Conservation (phyloP, 176 grass and related monocot genomes). For the Pontederia crassipes region DNA sequence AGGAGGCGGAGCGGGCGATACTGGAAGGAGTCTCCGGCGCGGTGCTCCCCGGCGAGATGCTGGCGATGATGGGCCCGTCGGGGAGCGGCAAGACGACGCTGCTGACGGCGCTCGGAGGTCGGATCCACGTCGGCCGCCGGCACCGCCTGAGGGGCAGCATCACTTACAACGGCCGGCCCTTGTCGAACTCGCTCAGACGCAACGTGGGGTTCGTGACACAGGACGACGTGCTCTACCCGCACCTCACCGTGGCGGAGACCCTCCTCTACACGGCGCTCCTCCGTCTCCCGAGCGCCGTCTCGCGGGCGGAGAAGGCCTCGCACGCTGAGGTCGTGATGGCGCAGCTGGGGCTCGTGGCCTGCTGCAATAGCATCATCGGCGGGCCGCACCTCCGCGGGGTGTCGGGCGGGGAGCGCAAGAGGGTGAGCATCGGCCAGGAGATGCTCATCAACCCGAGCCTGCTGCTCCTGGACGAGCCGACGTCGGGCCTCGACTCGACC, state of each 20-base stretch:
- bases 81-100: conserved; percentile 48
- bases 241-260: conserved; percentile 42
- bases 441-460: conserved; percentile 42
- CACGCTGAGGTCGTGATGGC: conserved; percentile 26
- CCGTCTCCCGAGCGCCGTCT: conserved; percentile 28
- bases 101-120: conserved; percentile 31
- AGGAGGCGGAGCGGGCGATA: conserved; percentile 11
- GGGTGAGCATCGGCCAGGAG: conserved; percentile 51
- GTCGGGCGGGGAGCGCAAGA: conserved; percentile 41
- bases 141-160: conserved; percentile 26
- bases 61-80: conserved; percentile 39
- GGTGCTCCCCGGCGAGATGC: conserved; percentile 36
- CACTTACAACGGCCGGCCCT: conserved; percentile 28
- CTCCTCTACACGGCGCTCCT: conserved; percentile 39
- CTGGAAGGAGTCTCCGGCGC: conserved; percentile 29
- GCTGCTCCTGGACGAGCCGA: conserved; percentile 40
- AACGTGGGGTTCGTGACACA: conserved; percentile 38
- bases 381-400: conserved; percentile 25
- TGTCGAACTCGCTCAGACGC: conserved; percentile 30
- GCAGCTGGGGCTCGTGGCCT: conserved; percentile 28
- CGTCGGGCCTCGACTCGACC: conserved; percentile 45
- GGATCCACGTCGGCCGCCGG: not conserved
- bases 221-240: conserved; percentile 42
- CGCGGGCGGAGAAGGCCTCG: conserved; percentile 18
- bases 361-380: conserved; percentile 34